phyloP scores from a whole-genome alignment of 495 filamentous ascomycete species.

The Amphirosellinia nigrospora region DNA sequence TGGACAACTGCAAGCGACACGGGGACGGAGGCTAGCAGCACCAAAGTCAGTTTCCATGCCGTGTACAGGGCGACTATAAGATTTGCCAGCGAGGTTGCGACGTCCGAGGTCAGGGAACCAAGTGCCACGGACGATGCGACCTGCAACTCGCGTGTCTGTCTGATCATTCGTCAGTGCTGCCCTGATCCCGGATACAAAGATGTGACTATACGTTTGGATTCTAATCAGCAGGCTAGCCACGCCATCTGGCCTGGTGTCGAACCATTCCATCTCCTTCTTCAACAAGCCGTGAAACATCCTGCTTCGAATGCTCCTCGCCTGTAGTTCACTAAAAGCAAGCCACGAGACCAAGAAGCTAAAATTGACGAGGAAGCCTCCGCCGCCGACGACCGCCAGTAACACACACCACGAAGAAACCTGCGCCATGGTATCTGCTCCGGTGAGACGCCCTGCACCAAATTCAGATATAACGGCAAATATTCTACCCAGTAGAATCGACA shows the following conservation, averaged over 20 bases:
- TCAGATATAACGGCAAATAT: slow-evolving; percentile 74
- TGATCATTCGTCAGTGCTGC: slow-evolving; percentile 43
- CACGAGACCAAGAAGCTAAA: slow-evolving; percentile 70
- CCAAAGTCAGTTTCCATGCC: slow-evolving; percentile 84
- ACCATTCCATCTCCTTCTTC: slow-evolving; percentile 80
- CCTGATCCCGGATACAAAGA: not conserved
- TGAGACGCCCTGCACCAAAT: slow-evolving; percentile 65
- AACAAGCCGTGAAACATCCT: slow-evolving; percentile 71
- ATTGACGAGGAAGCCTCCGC: slow-evolving; percentile 67
- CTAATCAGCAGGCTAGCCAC: slow-evolving; percentile 72
- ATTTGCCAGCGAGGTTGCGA: slow-evolving; percentile 64
- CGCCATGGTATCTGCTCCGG: slow-evolving; percentile 54
- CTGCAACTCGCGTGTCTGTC: slow-evolving; percentile 84
- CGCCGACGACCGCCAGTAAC: slow-evolving; percentile 65
- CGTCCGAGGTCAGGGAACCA: slow-evolving; percentile 68
- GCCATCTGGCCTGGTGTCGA: slow-evolving; percentile 74
- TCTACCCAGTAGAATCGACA: slow-evolving; percentile 75
- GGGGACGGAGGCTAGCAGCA: slow-evolving; percentile 79
- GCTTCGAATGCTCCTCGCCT: slow-evolving; percentile 68
- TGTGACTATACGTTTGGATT: slow-evolving; percentile 71
- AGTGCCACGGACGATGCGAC: slow-evolving; percentile 78
- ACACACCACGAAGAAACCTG: slow-evolving; percentile 64
- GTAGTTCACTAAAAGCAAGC: slow-evolving; percentile 79
- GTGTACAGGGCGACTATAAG: slow-evolving; percentile 74
- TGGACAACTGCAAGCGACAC: slow-evolving; percentile 65